These are phyloP conservation scores for Coemansia sp. DNA, from an alignment of 192 early-diverging fungal species.

Conservation along the genomic window DNA sequence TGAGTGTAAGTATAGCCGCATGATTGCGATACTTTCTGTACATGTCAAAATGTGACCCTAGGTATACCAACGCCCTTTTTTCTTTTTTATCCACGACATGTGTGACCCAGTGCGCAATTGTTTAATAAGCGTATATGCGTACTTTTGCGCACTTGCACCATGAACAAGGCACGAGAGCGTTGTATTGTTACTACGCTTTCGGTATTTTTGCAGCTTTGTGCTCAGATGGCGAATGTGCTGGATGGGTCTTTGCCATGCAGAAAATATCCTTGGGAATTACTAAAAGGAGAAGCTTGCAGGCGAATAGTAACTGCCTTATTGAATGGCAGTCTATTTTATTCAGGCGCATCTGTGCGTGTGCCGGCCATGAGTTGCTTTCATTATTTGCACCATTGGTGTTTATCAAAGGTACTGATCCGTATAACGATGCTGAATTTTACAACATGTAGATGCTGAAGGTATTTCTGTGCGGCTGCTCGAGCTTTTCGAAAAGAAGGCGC, in stretches of 20 bases:
- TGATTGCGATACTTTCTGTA: background rate
- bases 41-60: background rate
- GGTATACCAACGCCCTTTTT: background rate
- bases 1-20: conserved; percentile 41
- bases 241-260: background rate
- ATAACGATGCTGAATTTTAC: background rate
- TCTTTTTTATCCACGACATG: background rate
- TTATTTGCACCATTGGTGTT: too few species aligned
- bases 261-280: conserved; percentile 8
- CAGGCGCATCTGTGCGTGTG: too few species aligned
- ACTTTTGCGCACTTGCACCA: too few species aligned
- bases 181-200: too few species aligned
- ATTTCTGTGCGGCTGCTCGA: conserved; percentile 45
- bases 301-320: conserved; percentile 3
- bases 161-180: too few species aligned
- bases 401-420: too few species aligned
- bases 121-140: background rate
- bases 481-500: conserved; percentile 70
- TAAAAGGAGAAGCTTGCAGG: background rate
- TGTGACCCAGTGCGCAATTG: background rate
- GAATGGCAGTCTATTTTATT: too few species aligned
- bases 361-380: too few species aligned
- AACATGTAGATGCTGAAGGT: conserved; percentile 36
- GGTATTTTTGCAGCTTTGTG: too few species aligned
- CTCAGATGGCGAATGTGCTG: background rate